Base-by-base conservation (phyloP, 2,329 filamentous ascomycete genomes). In the Fusarium sacchari region DNA sequence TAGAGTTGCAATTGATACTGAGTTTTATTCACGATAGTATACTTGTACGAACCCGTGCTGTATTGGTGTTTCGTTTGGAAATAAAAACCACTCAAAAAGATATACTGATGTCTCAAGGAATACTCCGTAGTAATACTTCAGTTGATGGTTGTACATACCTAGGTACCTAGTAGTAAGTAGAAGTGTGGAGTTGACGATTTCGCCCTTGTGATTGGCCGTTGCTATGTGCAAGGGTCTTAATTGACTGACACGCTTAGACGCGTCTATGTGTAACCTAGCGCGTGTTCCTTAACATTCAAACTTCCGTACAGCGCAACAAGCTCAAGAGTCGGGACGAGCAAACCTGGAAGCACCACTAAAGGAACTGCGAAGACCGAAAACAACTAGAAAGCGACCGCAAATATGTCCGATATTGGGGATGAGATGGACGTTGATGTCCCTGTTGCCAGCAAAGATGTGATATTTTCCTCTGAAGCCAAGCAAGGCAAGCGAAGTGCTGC, bases 401-500 rank as follows among this genome's bases (percentile, higher is more conserved):
- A 81, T 47, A 91, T 91, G 89, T 90, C 89, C 1, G 88, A 90
- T 76, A 87, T 84, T 67, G 88, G 87, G 69, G 88, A 90, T 75
- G 88, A 89, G 64, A 91, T 91, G 89, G 88, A 90, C 75, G 82
- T 91, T 42, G 89, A 90, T 76, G 86, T 80, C 72, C 85, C 86
- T 30, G 79, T 82, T 34, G 76, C 81, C 42, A 83, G 84, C 70
- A 86, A 84, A 66, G 86, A 88, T 76, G 82, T 90, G 65, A 83
- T 81, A 64, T 98, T 98, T 83, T 93, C 91, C 63, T 92, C 94
- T 32, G 91, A 93, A 71, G 90, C 90, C 76, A 90, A 88, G 73
- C 97, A 98, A 83, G 95, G 96, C 81, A 98, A 98, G 84, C 90
- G 95, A 78, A 96, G 93, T 78, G 94, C 94, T 53, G 96, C 96